Evolutionary conservation across 306 rosid genomes (phyloP).

Genomic region (Carpinus viminea): DNA sequence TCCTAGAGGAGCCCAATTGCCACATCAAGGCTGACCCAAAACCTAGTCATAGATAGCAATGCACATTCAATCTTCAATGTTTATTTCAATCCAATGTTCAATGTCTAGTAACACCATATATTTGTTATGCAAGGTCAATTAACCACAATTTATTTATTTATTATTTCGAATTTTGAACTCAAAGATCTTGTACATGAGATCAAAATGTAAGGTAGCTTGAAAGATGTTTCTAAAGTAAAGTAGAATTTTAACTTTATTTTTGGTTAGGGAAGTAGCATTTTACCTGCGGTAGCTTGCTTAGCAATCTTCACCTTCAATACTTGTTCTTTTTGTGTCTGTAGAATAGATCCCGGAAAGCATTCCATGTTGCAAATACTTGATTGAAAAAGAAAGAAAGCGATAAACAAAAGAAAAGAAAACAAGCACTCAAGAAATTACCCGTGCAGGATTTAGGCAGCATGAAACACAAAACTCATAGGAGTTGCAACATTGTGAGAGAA

Average conservation of each 20-base stretch:
- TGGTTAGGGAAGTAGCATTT: slow-evolving; percentile 23
- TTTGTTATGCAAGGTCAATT: neutral
- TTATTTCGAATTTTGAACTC: neutral
- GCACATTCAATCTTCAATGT: slow-evolving; percentile 9
- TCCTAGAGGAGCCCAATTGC: slow-evolving; percentile 4
- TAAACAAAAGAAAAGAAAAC: neutral
- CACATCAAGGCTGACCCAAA: slow-evolving; percentile 21
- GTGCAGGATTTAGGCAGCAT: slow-evolving; percentile 80
- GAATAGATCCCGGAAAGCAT: slow-evolving; percentile 13
- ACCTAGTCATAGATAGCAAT: slow-evolving; percentile 11
- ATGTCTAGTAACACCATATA: neutral
- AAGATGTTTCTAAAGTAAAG: neutral
- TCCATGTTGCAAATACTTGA: slow-evolving; percentile 3
- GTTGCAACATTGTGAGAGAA: slow-evolving; percentile 78
- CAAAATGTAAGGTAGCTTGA: neutral
- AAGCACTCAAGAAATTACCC: slow-evolving; percentile 47
- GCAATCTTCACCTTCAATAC: slow-evolving; percentile 64
- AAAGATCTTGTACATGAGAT: slow-evolving; percentile 8
- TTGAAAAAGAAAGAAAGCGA: neutral
- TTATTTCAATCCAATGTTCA: neutral
- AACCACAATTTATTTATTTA: no score
- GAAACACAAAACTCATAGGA: slow-evolving; percentile 95
- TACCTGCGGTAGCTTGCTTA: slow-evolving; percentile 80
- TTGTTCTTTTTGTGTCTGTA: slow-evolving; percentile 63
- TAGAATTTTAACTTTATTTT: neutral